Conservation (phyloP, 169 alveolate species). For the Sarcocystis neurona region DNA sequence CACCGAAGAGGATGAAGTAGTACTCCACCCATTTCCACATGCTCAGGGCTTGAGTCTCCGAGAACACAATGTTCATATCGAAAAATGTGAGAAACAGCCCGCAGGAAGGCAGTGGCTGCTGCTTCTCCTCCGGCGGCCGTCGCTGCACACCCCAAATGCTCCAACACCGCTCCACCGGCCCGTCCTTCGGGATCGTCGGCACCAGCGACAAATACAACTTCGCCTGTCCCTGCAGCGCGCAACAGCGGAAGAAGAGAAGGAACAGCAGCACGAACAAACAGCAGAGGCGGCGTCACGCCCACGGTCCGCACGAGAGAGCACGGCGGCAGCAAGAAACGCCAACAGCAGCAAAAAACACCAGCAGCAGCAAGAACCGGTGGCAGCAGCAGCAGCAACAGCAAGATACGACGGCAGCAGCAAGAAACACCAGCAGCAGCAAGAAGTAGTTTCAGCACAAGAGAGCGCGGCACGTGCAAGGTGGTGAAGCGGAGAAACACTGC, state of each 20-base stretch:
- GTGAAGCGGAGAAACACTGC: too few relatives aligned
- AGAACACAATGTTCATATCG: slow-evolving; percentile 10
- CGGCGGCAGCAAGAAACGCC: too few relatives aligned
- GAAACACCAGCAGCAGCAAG: too few relatives aligned
- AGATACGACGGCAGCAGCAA: too few relatives aligned
- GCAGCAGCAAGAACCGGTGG: too few relatives aligned
- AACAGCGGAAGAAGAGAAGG: too few relatives aligned
- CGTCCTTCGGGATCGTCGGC: slow-evolving; percentile 39
- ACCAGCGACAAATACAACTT: slow-evolving; percentile 39
- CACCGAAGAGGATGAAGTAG: slow-evolving; percentile 41
- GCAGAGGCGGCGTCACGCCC: background rate
- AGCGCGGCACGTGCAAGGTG: too few relatives aligned
- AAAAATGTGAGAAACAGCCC: slow-evolving; percentile 8
- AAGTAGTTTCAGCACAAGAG: too few relatives aligned
- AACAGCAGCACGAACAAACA: background rate
- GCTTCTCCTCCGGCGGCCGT: background rate
- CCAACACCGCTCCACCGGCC: slow-evolving; percentile 50
- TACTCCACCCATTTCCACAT: slow-evolving; percentile 58
- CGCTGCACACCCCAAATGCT: slow-evolving; percentile 39
- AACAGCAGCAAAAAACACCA: too few relatives aligned
- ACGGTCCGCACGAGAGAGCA: too few relatives aligned
- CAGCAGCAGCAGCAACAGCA: too few relatives aligned
- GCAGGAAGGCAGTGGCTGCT: slow-evolving; percentile 22
- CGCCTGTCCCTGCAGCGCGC: slow-evolving; percentile 32
- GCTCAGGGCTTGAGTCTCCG: slow-evolving; percentile 27